Evolutionary conservation across 768 basidiomycete species (phyloP), one percentile per base, ranked within the genome.

Genomic region (Psilocybe tampanensis): DNA sequence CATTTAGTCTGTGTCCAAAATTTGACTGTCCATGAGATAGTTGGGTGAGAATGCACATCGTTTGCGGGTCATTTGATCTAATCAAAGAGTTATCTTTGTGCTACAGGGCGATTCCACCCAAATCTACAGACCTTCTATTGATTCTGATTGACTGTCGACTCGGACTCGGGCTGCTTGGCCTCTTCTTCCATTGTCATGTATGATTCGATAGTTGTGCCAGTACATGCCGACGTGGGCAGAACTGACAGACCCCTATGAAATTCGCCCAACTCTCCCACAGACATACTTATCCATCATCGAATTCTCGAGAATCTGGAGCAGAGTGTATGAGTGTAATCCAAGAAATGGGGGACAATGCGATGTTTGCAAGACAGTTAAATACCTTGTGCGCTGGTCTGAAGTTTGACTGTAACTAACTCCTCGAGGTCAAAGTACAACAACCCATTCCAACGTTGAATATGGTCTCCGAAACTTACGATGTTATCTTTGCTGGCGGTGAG

Each of bases 401-500:
- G 6, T n/a, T 39, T 39, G 13, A 39, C n/a, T 39, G 36, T 13
- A 39, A 8, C n/a, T 5, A 39, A 5, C 36, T 13, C 36, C 36
- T 39, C 12, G 36, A 39, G 36, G 36, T n/a, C 36, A 39, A 5
- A 13, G 36, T 39, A 39, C 4, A 15, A 39, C 36, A 5, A 13
- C 6, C 15, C 3, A 39, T 39, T 13, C 5, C 4, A 29, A 5
- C 29, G 4, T 39, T 39, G 36, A 39, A 13, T 13, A 39, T 39
- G 36, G 36, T 13, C 15, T 5, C 12, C 4, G 36, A 39, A 39
- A 15, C 36, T n/a, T 61, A 61, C 32, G 60, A 61, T 45, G 53
- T 61, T 13, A 56, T 61, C 22, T 56, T 61, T 34, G 60, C 52
- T 39, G 60, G 60, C 11, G 55, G 60, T 57, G 18, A 12, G 26